phyloP scores from a whole-genome alignment of 2,329 filamentous ascomycete species.

The Cephalotrichum gorgonifer region DNA sequence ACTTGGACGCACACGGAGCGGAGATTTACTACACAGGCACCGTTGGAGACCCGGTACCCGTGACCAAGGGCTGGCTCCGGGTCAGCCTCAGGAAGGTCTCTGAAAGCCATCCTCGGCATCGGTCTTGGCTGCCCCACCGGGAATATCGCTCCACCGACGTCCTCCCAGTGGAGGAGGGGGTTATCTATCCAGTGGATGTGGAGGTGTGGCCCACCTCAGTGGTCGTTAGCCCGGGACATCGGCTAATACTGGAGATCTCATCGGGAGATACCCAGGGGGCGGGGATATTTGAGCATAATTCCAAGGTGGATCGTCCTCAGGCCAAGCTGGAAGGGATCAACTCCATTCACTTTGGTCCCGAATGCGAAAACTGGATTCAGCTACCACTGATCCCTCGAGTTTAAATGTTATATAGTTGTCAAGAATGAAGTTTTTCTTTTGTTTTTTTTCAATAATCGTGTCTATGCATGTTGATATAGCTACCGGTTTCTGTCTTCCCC shows the following conservation, averaged over 20 bases:
- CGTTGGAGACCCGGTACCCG: conserved; percentile 50
- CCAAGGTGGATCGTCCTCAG: background rate
- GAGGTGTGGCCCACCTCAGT: conserved; percentile 58
- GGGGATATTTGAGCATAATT: conserved; percentile 43
- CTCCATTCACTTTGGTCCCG: background rate
- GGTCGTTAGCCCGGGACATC: conserved; percentile 31
- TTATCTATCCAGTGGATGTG: conserved; percentile 49
- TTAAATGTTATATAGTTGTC: background rate
- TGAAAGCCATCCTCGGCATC: conserved; percentile 36
- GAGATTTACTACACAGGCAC: conserved; percentile 57
- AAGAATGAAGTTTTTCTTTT: too few relatives aligned
- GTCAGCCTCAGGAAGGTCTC: conserved; percentile 46
- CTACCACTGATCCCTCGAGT: background rate
- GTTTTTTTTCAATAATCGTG: background rate
- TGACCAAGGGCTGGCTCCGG: conserved; percentile 55
- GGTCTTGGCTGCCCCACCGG: conserved; percentile 38
- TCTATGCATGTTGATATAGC: too few relatives aligned
- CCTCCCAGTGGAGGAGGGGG: conserved; percentile 38
- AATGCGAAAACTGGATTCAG: background rate
- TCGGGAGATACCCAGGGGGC: conserved; percentile 49
- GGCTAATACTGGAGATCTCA: conserved; percentile 43
- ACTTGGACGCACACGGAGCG: conserved; percentile 40
- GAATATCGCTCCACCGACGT: conserved; percentile 49
- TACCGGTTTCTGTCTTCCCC: too few relatives aligned
- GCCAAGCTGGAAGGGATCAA: background rate